Conservation (phyloP, 2,329 filamentous ascomycete species). For the Fusarium illudens region DNA sequence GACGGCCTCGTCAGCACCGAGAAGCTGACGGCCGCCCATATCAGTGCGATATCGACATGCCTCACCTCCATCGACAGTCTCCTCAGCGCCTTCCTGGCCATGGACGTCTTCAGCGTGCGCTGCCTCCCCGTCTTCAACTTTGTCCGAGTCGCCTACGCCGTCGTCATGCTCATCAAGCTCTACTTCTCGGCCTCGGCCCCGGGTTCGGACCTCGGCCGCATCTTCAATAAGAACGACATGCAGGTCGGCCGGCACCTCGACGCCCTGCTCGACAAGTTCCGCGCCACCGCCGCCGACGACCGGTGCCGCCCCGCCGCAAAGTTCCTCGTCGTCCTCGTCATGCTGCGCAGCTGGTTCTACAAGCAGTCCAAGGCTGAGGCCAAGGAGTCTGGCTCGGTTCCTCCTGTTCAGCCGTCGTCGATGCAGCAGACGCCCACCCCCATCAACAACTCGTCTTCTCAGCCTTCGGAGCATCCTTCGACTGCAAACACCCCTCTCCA, state of each 20-base stretch:
- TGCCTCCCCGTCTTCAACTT: conserved; percentile 75
- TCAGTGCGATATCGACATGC: conserved; percentile 73
- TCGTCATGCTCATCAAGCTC: conserved; percentile 78
- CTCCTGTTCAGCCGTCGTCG: conserved; percentile 6
- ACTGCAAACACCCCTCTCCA: conserved; percentile 63
- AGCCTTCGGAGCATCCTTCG: conserved; percentile 27
- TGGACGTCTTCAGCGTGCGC: conserved; percentile 67
- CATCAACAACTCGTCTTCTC: conserved; percentile 21
- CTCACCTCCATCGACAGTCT: conserved; percentile 72
- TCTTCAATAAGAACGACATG: conserved; percentile 74
- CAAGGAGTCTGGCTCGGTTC: conserved; percentile 22
- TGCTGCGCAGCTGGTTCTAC: conserved; percentile 76
- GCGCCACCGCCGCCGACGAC: conserved; percentile 68
- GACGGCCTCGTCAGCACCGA: conserved; percentile 54
- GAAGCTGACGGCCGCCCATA: conserved; percentile 60
- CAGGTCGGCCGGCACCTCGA: conserved; percentile 73
- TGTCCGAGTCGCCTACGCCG: conserved; percentile 75
- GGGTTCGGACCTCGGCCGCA: conserved; percentile 71
- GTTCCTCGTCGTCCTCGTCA: conserved; percentile 74
- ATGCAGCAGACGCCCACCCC: conserved; percentile 21
- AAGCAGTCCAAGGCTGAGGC: conserved; percentile 53
- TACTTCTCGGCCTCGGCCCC: conserved; percentile 72
- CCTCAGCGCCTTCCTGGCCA: conserved; percentile 69
- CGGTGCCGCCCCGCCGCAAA: conserved; percentile 73
- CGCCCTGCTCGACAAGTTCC: conserved; percentile 73